Percentiles rank a stretch among this genome's conserved stretches.
These are phyloP conservation scores for Aspergillus steynii DNA, from an alignment of 495 filamentous ascomycete species.

Conservation along the genomic window DNA sequence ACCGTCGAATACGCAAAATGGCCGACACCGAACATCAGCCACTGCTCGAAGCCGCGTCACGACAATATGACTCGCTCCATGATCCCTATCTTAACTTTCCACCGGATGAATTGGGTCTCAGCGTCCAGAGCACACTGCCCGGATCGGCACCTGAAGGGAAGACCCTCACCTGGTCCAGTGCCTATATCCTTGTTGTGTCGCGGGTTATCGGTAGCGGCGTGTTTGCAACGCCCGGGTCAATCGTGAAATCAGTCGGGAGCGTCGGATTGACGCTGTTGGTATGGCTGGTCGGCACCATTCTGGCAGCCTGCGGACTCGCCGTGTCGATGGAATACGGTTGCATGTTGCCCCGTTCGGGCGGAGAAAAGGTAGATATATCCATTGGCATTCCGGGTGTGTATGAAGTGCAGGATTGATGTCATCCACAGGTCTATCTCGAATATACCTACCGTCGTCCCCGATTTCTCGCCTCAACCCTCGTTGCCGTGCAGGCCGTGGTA, in stretches of 20 bases:
- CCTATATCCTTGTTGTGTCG: constrained; percentile 75
- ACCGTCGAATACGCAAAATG: constrained; percentile 10
- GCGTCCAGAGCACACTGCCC: neutral
- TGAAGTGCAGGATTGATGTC: neutral
- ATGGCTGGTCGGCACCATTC: constrained; percentile 63
- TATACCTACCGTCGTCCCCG: constrained; percentile 68
- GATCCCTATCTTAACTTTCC: constrained; percentile 1
- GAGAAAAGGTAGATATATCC: constrained; percentile 55
- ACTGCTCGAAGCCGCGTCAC: constrained; percentile 20
- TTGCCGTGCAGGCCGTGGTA: constrained; percentile 67
- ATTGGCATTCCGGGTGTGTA: neutral
- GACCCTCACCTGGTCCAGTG: constrained; percentile 61
- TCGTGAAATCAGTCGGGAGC: constrained; percentile 67
- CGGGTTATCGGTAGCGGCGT: constrained; percentile 76
- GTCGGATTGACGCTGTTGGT: constrained; percentile 62
- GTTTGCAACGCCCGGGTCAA: constrained; percentile 71
- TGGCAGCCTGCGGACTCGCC: constrained; percentile 60
- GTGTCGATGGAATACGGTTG: constrained; percentile 69
- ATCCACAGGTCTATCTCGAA: constrained; percentile 63
- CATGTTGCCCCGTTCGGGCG: constrained; percentile 70
- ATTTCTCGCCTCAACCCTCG: constrained; percentile 67
- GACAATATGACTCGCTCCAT: constrained; percentile 7
- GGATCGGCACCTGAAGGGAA: constrained; percentile 17
- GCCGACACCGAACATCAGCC: constrained; percentile 29
- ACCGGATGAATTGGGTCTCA: neutral